Conservation (phyloP, 2,329 filamentous ascomycete species). For the Curvularia hawaiiensis region DNA sequence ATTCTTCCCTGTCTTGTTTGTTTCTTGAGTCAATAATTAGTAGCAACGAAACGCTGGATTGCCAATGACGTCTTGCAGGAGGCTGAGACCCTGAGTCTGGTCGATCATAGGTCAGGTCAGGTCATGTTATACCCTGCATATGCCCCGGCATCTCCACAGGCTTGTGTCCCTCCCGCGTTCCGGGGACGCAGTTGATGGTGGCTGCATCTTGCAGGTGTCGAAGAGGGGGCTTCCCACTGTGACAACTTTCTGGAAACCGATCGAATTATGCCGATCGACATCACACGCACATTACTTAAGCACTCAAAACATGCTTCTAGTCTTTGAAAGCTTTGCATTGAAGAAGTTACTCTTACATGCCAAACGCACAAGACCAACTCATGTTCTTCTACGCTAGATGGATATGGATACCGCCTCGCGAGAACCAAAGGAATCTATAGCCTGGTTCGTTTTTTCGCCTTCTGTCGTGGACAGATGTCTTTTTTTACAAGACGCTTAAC, state of each 20-base stretch:
- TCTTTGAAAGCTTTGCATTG: conserved; percentile 29
- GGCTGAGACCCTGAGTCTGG: neutral
- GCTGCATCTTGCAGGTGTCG: neutral
- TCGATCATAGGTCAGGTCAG: neutral
- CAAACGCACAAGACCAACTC: conserved; percentile 32
- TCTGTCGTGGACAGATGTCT: conserved; percentile 22
- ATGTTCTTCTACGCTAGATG: conserved; percentile 27
- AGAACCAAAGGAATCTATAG: conserved; percentile 39
- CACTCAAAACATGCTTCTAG: neutral
- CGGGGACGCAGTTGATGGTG: neutral
- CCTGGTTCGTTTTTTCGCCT: conserved; percentile 19
- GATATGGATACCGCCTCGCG: conserved; percentile 29
- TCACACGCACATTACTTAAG: neutral
- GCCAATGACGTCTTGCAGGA: neutral
- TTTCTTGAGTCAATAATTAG: neutral
- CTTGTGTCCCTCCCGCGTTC: neutral
- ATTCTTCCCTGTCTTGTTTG: neutral
- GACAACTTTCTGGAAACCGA: neutral
- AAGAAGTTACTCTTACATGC: conserved; percentile 41
- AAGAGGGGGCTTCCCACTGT: neutral
- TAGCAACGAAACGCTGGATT: neutral
- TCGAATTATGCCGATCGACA: neutral
- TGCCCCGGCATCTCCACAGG: conserved; percentile 3
- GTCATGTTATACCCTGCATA: conserved; percentile 2
- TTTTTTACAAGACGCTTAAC: conserved; percentile 57